Evolutionary conservation across 352 stramenopile genomes (phyloP), one percentile per base, ranked within the genome.

Genomic region (Pythium brachiatum): DNA sequence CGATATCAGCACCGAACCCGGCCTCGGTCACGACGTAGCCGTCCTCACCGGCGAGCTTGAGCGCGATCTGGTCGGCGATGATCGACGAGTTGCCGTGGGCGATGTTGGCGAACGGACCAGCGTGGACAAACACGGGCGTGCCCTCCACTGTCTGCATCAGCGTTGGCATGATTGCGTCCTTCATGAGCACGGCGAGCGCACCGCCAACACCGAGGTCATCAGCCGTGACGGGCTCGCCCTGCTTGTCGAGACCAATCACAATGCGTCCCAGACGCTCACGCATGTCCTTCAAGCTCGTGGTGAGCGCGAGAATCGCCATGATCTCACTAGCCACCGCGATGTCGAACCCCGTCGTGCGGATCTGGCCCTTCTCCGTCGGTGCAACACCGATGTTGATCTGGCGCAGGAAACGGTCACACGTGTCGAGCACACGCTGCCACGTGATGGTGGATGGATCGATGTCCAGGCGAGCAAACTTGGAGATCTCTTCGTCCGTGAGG

Each of bases 101-200:
- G 68, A 99, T 99, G 72, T 99, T 98, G 23, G 96, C 97, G 69
- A 99, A 99, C 6, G 97, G 97, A 7, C 97, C 97, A 46, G 92
- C 93, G 77, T 99, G 97, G n/a, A 99, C 96, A 39, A 99, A 89
- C 23, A 99, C 96, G 58, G 70, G 96, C 44, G 83, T 99, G 51
- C 88, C 89, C 72, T 99, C 97, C 3, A 98, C 86, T 0, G 96
- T 99, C 79, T 99, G 96, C 97, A 99, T 99, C 32, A 99, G 79
- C 29, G 96, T 99, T 1, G 97, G 96, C 78, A 98, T 88, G 41
- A 99, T 89, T 23, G 96, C 96, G 75, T 99, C 97, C 70, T 98
- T 99, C 96, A 99, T 98, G 46, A 99, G 82, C 32, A 99, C 97
- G 13, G 95, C 90, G 29, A 99, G 76, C 6, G 97, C 97, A 13